Percentiles rank a stretch among this genome's conserved stretches.
These are phyloP conservation scores for Candida suzukii DNA, from an alignment of 805 yeast species.

Conservation along the genomic window DNA sequence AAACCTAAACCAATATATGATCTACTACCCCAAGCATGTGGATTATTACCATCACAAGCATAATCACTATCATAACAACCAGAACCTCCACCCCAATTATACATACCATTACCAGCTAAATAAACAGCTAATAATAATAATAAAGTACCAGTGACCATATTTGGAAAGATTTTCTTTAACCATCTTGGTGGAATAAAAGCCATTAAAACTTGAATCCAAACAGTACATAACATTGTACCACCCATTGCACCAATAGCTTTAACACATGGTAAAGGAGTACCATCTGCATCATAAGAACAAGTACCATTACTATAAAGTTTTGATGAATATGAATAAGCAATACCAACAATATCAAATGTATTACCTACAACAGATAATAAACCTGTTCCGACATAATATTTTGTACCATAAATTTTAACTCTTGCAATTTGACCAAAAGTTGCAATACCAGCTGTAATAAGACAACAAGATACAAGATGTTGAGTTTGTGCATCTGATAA, in stretches of 20 bases:
- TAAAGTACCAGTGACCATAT: conserved; percentile 80
- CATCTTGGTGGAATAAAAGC: conserved; percentile 63
- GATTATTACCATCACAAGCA: conserved; percentile 41
- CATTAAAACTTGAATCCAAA: conserved; percentile 54
- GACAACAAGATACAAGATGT: conserved; percentile 56
- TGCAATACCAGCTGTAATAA: conserved; percentile 57
- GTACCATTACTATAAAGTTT: conserved; percentile 58
- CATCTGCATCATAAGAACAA: conserved; percentile 52
- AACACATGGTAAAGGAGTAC: conserved; percentile 62
- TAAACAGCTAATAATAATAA: conserved; percentile 68
- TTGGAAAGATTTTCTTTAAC: conserved; percentile 65
- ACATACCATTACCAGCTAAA: conserved; percentile 57
- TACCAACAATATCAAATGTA: conserved; percentile 70
- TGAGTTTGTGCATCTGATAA: conserved; percentile 39
- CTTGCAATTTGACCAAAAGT: conserved; percentile 66
- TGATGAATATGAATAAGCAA: conserved; percentile 59
- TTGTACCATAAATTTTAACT: conserved; percentile 58
- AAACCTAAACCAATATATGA: conserved; percentile 74
- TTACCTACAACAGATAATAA: conserved; percentile 77
- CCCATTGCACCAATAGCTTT: conserved; percentile 72
- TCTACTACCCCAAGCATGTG: conserved; percentile 67
- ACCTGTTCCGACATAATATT: conserved; percentile 72
- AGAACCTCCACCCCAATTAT: conserved; percentile 79
- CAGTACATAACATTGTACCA: conserved; percentile 63
- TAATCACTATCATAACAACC: conserved; percentile 38